These are phyloP conservation scores for Pueraria montana DNA, from an alignment of 306 rosid species.

Conservation along the genomic window DNA sequence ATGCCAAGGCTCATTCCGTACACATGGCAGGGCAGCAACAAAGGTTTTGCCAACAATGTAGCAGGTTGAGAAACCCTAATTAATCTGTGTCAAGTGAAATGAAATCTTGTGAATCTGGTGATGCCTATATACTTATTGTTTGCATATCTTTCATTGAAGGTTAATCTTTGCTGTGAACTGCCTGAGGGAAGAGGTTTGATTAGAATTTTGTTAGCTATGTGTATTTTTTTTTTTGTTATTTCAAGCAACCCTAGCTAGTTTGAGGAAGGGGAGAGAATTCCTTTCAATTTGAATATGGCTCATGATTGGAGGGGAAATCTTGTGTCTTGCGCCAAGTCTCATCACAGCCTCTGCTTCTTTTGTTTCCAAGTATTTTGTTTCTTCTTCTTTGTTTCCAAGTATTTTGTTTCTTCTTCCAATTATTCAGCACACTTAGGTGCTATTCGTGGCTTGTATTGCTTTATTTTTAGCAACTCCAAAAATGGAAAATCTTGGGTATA, in stretches of 20 bases:
- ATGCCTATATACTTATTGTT: background rate
- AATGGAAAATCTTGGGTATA: background rate
- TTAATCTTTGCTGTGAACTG: conserved; percentile 16
- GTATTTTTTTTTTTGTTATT: background rate
- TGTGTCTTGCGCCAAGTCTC: conserved; percentile 23
- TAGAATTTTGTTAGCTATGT: background rate
- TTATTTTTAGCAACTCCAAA: background rate
- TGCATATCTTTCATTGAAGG: background rate
- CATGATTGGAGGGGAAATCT: conserved; percentile 28
- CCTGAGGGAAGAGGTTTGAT: conserved; percentile 23
- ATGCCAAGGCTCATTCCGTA: conserved; percentile 73
- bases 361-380: conserved; percentile 30
- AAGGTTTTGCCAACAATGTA: conserved; percentile 98
- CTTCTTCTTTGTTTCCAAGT: conserved; percentile 14
- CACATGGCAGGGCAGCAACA: conserved; percentile 62
- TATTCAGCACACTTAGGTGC: background rate
- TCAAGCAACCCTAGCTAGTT: conserved; percentile 35
- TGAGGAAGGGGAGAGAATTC: conserved; percentile 22
- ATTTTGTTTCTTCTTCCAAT: conserved; percentile 21
- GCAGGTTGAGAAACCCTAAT: conserved; percentile 90
- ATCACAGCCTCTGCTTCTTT: conserved; percentile 14
- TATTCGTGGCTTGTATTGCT: background rate
- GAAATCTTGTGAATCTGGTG: background rate
- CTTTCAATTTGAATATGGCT: conserved; percentile 20
- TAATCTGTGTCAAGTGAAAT: conserved; percentile 40